phyloP scores from a whole-genome alignment of 2,329 filamentous ascomycete species.

The Fusarium sp. region DNA sequence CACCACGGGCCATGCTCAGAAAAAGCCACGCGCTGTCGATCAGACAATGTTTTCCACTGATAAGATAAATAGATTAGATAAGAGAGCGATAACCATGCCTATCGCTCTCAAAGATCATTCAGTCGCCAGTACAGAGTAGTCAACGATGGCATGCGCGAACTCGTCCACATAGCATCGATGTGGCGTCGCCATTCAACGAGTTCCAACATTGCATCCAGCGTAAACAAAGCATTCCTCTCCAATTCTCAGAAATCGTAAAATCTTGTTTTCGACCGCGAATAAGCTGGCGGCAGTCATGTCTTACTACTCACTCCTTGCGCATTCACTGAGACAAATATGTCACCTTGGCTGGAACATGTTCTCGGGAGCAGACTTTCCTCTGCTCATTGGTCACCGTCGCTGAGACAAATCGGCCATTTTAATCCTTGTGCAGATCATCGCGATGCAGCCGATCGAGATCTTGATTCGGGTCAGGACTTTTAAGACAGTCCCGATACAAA shows the following conservation, averaged over 20 bases:
- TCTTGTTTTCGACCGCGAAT: fast-evolving
- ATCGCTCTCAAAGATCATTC: background rate
- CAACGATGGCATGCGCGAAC: background rate
- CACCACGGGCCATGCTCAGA: background rate
- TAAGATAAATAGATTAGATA: background rate
- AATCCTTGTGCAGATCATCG: background rate
- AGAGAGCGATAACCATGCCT: background rate
- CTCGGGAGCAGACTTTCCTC: fast-evolving
- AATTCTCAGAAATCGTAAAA: fast-evolving
- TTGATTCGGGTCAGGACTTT: background rate
- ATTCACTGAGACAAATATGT: background rate
- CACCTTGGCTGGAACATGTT: background rate
- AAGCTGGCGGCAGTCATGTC: background rate
- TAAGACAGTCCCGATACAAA: background rate
- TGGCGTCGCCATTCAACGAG: background rate
- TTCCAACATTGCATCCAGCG: background rate
- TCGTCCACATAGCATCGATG: no score
- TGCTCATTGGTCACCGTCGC: background rate
- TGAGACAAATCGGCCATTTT: background rate
- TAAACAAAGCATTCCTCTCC: background rate
- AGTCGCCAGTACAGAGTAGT: no score
- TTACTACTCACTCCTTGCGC: background rate
- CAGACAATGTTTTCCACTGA: no score
- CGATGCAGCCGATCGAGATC: background rate
- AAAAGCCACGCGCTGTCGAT: background rate